Conservation (phyloP, 1,284 basidiomycete genomes). For the Xerocomus amazonicus region DNA sequence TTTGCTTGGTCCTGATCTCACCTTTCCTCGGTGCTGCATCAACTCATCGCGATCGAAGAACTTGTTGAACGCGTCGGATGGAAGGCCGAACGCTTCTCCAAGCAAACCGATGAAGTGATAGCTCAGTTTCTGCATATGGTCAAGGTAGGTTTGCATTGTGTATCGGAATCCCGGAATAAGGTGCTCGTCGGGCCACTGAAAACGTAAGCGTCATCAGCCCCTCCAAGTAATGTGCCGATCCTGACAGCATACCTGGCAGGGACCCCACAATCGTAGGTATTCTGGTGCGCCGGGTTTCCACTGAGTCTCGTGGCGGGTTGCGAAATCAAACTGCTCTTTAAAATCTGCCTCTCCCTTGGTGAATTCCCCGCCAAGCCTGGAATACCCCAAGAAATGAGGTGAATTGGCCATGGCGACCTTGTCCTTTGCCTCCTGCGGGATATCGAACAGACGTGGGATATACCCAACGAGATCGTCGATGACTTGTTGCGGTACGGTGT, state of each 20-base stretch:
- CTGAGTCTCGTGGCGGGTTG: constrained; percentile 32
- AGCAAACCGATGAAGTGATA: constrained; percentile 26
- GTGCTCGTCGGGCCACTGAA: constrained; percentile 39
- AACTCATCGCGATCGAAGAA: constrained; percentile 32
- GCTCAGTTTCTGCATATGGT: constrained; percentile 28
- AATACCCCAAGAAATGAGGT: constrained; percentile 41
- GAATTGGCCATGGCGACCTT: constrained; percentile 37
- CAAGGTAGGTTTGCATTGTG: constrained; percentile 27
- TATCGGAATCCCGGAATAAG: constrained; percentile 37
- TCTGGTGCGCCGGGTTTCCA: constrained; percentile 39
- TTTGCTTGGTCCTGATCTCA: constrained; percentile 5
- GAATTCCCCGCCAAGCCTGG: constrained; percentile 35
- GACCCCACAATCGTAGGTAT: constrained; percentile 39
- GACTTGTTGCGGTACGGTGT: constrained; percentile 37
- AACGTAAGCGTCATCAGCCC: neutral
- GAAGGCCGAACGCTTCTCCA: constrained; percentile 31
- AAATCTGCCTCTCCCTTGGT: constrained; percentile 37
- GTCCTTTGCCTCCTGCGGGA: constrained; percentile 37
- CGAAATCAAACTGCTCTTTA: constrained; percentile 43
- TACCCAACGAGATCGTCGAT: constrained; percentile 31
- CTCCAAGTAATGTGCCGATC: neutral
- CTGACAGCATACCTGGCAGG: constrained; percentile 32
- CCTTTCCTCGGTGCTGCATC: constrained; percentile 34
- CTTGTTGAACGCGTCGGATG: constrained; percentile 28
- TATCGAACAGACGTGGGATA: constrained; percentile 36